These are phyloP conservation scores for Fusarium oligoseptatum DNA, from an alignment of 2,329 filamentous ascomycete genomes.

Conservation along the genomic window DNA sequence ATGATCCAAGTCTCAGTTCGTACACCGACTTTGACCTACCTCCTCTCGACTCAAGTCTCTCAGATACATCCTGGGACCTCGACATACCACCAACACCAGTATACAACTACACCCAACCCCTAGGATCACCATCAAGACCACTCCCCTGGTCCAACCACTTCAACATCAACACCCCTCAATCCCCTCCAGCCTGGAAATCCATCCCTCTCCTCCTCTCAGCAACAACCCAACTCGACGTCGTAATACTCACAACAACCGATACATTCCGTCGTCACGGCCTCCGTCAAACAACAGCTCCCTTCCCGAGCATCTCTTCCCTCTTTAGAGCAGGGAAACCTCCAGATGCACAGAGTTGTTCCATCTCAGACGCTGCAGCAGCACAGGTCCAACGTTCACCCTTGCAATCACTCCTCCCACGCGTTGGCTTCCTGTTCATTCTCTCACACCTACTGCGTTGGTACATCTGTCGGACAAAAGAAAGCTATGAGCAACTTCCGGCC, in stretches of 20 bases:
- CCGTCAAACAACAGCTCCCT: conserved; percentile 19
- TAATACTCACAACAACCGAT: conserved; percentile 31
- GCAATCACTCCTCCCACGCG: conserved; percentile 21
- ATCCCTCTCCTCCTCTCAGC: conserved; percentile 29
- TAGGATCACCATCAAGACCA: conserved; percentile 10
- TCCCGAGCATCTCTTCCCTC: conserved; percentile 44
- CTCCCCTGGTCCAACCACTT: conserved; percentile 29
- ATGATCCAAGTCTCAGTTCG: not conserved
- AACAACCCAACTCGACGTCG: conserved; percentile 30
- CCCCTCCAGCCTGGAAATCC: conserved; percentile 17
- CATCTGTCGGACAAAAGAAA: conserved; percentile 40
- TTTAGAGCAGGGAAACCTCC: conserved; percentile 25
- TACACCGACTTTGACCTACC: conserved; percentile 2
- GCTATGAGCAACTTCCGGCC: conserved; percentile 41
- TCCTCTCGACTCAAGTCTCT: conserved; percentile 8
- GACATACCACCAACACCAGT: conserved; percentile 4
- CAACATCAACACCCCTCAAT: conserved; percentile 4
- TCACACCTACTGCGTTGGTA: conserved; percentile 35
- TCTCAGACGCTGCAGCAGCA: conserved; percentile 33
- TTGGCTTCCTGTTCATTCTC: conserved; percentile 36
- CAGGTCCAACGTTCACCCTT: conserved; percentile 28
- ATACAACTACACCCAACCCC: not conserved
- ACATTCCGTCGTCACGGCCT: conserved; percentile 21
- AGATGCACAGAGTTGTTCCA: conserved; percentile 8
- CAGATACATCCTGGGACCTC: conserved; percentile 18